Base-by-base conservation (phyloP, 306 rosid genomes). In the Rosa persica region DNA sequence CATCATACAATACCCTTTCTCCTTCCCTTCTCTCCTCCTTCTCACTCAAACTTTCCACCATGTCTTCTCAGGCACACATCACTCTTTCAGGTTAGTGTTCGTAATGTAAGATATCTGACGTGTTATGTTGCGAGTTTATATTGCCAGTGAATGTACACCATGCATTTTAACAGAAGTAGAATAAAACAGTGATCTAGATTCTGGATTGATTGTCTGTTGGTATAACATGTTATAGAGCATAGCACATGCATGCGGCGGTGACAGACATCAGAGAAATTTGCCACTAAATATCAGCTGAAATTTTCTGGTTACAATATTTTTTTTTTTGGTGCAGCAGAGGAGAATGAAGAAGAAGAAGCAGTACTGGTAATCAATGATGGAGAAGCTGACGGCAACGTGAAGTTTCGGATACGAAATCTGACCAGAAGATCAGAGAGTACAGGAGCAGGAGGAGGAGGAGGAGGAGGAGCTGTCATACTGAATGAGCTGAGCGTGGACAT, bases 371-470 rank as follows among this genome's bases (percentile, higher is more conserved):
- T 90, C 52, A 83, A 83, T 17, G 75, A 7, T 7, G 78, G 67
- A 49, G 66, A 57, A 5, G 71, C 38, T 25, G 70, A 65, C 7
- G 68, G 16, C 0, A 71, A 40, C 25, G 74, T 79, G 49, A 93
- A 89, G 81, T 78, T 93, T 67, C 67, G 79, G 79, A 87, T 94
- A 34, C 83, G 83, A 39, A 88, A 88, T 77, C 88, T 94, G 65
- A 86, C 68, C 9, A 88, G 83, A 82, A 22, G 64, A 25, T 90
- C 91, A 1, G 89, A 93, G 13, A 82, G 46, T 4, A 73, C 73
- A 1, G 70, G 27, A 57, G 69, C 27, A 38, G 96, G 92, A 12
- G 77, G 78, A 60, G 42, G 22, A 8, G 5, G n/a, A 51, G 62
- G 27, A 57, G 69, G 47, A 38, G 96, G 92, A 12, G 77, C 57